Conservation (phyloP, 2,329 filamentous ascomycete genomes). For the Apiospora pterosperma region DNA sequence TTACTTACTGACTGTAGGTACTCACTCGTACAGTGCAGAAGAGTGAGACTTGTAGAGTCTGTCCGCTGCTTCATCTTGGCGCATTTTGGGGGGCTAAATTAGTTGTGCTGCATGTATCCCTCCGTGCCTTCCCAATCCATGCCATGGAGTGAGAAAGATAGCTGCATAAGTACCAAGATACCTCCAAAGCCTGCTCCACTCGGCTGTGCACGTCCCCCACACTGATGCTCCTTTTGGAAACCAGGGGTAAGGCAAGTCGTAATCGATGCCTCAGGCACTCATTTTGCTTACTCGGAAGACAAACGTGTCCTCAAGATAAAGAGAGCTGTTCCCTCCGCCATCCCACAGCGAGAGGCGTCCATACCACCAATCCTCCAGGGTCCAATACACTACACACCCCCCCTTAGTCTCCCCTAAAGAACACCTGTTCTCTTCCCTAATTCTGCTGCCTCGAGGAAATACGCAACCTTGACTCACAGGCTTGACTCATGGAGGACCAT, state of each 20-base stretch:
- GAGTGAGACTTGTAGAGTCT: neutral
- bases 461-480: constrained; percentile 2
- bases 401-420: too few species aligned
- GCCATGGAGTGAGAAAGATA: neutral
- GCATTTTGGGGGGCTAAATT: neutral
- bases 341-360: neutral
- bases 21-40: neutral
- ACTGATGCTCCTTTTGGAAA: neutral
- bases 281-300: neutral
- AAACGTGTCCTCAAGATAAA: constrained; percentile 24
- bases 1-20: neutral
- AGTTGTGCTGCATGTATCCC: neutral
- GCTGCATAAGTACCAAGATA: neutral
- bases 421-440: constrained; percentile 11
- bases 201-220: neutral
- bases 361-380: neutral
- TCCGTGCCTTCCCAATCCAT: neutral
- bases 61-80: neutral
- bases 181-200: neutral
- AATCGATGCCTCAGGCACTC: neutral
- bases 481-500: constrained; percentile 19
- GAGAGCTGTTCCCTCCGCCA: constrained; percentile 10
- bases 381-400: too few species aligned
- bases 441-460: constrained; percentile 7
- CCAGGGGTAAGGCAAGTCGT: neutral